Evolutionary conservation across 495 filamentous ascomycete species (phyloP).

Genomic region (Aspergillus hancockii): DNA sequence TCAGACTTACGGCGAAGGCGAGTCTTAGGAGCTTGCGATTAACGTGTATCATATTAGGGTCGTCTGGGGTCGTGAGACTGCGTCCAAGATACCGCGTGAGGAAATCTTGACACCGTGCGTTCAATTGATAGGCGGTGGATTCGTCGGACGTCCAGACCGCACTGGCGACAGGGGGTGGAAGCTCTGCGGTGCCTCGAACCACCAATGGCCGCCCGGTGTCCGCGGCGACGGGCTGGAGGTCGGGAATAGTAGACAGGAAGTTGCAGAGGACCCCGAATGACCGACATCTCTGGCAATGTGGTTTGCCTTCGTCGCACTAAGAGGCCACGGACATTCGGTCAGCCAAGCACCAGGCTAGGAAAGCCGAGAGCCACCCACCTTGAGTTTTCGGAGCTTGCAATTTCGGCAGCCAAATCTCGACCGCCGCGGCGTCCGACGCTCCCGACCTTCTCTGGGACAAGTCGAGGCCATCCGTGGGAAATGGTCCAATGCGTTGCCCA

Average conservation of each 20-base stretch:
- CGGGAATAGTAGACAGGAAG: constrained; percentile 36
- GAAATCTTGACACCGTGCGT: constrained; percentile 39
- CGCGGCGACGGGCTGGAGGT: constrained; percentile 37
- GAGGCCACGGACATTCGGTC: constrained; percentile 2
- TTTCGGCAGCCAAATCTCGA: constrained; percentile 52
- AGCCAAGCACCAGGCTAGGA: constrained; percentile 13
- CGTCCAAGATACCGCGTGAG: constrained; percentile 39
- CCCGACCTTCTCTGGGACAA: constrained; percentile 12
- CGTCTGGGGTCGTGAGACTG: constrained; percentile 38
- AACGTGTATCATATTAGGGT: constrained; percentile 35
- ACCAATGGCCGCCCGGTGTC: constrained; percentile 22
- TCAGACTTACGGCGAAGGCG: constrained; percentile 36
- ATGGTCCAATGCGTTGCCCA: constrained; percentile 7
- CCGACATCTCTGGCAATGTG: constrained; percentile 45
- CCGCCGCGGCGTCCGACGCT: constrained; percentile 17
- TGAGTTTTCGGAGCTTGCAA: constrained; percentile 51
- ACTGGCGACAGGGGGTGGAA: constrained; percentile 27
- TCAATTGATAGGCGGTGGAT: constrained; percentile 33
- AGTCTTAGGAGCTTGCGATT: constrained; percentile 39
- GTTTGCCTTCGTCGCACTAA: constrained; percentile 49
- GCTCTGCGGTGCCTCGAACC: constrained; percentile 16
- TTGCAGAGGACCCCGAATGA: constrained; percentile 47
- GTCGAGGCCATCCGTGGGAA: constrained; percentile 20
- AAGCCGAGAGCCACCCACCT: constrained; percentile 31
- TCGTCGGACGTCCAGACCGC: constrained; percentile 34